Conservation (phyloP, 2,329 filamentous ascomycete species). For the Cercospora sojina region DNA sequence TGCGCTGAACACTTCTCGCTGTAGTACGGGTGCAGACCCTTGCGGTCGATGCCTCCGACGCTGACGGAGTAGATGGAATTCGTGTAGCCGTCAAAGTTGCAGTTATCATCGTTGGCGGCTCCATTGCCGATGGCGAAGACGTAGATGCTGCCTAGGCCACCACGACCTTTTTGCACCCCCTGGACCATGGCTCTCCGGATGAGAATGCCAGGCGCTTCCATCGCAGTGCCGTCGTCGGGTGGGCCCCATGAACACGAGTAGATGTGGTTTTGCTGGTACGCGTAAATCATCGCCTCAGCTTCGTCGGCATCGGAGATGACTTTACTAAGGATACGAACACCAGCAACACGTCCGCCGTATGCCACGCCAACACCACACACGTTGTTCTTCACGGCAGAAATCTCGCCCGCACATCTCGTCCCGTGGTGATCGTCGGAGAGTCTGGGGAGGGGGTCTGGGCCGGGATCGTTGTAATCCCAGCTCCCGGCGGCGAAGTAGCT, state of each 20-base stretch:
- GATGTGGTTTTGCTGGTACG: conserved; percentile 86
- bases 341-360: conserved; percentile 85
- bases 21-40: conserved; percentile 89
- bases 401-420: conserved; percentile 91
- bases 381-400: conserved; percentile 86
- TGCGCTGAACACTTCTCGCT: conserved; percentile 95
- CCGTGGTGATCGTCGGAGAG: conserved; percentile 85
- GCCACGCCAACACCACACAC: conserved; percentile 95
- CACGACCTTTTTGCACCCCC: conserved; percentile 82
- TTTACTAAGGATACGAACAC: conserved; percentile 88
- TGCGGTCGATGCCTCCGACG: conserved; percentile 85
- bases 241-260: conserved; percentile 99
- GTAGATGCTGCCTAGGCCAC: conserved; percentile 82
- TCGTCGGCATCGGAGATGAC: conserved; percentile 90
- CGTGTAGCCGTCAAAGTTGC: conserved; percentile 98
- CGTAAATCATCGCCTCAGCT: conserved; percentile 87
- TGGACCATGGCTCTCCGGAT: conserved; percentile 90
- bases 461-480: conserved; percentile 91
- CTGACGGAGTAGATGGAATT: conserved; percentile 99
- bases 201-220: conserved; percentile 88
- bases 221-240: conserved; percentile 85
- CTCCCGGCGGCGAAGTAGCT: conserved; percentile 95
- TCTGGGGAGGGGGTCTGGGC: conserved; percentile 74
- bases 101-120: conserved; percentile 83
- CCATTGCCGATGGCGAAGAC: conserved; percentile 98